Conservation (phyloP, 257 asterid species). For the Penstemon barbatus region DNA sequence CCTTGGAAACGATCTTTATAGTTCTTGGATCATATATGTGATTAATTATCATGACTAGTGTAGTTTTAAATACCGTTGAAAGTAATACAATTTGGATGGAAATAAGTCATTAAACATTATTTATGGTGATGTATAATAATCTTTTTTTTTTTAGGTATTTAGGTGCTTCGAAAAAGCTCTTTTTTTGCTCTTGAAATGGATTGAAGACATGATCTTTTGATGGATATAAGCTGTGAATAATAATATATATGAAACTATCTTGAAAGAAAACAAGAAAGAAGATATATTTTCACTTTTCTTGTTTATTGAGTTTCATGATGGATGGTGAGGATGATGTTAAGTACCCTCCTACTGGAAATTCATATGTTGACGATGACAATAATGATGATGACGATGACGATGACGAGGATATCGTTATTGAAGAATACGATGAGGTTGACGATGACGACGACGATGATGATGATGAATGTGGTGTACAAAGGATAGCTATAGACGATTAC, state of each 20-base stretch:
- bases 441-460: slow-evolving; percentile 50
- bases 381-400: slow-evolving; percentile 34
- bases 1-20: background rate
- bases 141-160: slow-evolving; percentile 16
- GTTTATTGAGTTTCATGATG: slow-evolving; percentile 21
- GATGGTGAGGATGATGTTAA: slow-evolving; percentile 25
- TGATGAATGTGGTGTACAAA: slow-evolving; percentile 51
- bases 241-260: background rate
- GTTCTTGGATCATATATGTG: background rate
- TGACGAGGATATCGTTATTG: slow-evolving; percentile 34
- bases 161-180: slow-evolving; percentile 18
- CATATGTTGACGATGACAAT: slow-evolving; percentile 24
- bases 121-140: background rate
- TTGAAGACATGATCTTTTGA: slow-evolving; percentile 20
- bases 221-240: background rate
- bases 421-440: slow-evolving; percentile 17
- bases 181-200: slow-evolving; percentile 19
- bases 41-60: background rate
- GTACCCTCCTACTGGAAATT: slow-evolving; percentile 11
- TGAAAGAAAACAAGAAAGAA: background rate
- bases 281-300: background rate
- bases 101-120: background rate
- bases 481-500: slow-evolving; percentile 34
- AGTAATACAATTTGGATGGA: slow-evolving; percentile 10
- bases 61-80: background rate